Evolutionary conservation across 495 filamentous ascomycete species (phyloP).

Genomic region (Penicillium odoratum): DNA sequence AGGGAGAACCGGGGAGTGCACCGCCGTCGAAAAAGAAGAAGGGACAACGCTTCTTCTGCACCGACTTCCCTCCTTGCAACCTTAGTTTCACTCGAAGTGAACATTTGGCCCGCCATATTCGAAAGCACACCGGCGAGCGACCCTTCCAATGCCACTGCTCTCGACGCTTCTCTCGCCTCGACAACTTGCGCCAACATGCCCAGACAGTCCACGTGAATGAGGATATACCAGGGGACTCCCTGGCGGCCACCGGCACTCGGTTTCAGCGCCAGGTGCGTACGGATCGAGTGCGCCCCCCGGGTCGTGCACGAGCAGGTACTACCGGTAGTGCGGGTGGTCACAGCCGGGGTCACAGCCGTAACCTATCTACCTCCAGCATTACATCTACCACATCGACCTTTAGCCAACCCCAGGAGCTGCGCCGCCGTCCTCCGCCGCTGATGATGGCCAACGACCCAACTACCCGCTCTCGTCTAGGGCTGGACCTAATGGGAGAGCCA

Average conservation of each 20-base stretch:
- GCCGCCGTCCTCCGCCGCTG: conserved; percentile 75
- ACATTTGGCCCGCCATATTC: conserved; percentile 91
- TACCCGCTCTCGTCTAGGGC: conserved; percentile 55
- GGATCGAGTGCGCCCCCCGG: conserved; percentile 71
- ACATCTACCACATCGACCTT: conserved; percentile 72
- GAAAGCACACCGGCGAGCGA: conserved; percentile 97
- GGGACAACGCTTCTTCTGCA: conserved; percentile 94
- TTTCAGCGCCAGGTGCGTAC: conserved; percentile 95
- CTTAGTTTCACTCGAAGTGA: conserved; percentile 96
- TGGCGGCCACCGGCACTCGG: conserved; percentile 88
- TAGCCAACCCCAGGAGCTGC: conserved; percentile 58
- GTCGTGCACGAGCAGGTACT: conserved; percentile 73
- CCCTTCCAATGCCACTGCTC: conserved; percentile 98
- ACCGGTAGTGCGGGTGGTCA: conserved; percentile 64
- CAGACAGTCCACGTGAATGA: conserved; percentile 98
- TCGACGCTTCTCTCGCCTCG: conserved; percentile 91
- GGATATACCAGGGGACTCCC: conserved; percentile 88
- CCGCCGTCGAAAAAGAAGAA: conserved; percentile 88
- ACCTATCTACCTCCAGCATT: conserved; percentile 84
- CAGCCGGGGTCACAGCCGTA: conserved; percentile 74
- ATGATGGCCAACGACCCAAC: conserved; percentile 75
- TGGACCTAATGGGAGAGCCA: conserved; percentile 59
- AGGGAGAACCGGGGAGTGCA: conserved; percentile 65
- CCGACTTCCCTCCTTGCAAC: conserved; percentile 92
- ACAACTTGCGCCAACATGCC: conserved; percentile 95